Conservation (phyloP, 129 eudicot genomes). For the Apium graveolens region DNA sequence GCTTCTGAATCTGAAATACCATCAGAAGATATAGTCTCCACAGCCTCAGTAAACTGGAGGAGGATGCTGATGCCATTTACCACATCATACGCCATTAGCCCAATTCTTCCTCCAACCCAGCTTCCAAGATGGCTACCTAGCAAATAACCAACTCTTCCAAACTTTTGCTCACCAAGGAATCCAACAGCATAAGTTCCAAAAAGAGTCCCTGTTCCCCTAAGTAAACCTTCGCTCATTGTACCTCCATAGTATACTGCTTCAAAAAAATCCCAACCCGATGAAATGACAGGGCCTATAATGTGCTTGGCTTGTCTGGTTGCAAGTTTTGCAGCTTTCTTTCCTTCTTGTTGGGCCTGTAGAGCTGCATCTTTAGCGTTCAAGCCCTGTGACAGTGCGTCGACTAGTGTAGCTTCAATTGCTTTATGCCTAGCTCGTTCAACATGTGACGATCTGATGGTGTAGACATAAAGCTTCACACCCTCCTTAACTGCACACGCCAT, state of each 20-base stretch:
- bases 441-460: conserved; percentile 69
- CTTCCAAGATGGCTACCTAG: conserved; percentile 92
- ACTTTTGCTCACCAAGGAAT: conserved; percentile 62
- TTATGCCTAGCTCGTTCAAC: conserved; percentile 61
- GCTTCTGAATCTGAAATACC: conserved; percentile 7
- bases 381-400: conserved; percentile 71
- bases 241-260: conserved; percentile 87
- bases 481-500: conserved; percentile 80
- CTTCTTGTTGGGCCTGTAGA: conserved; percentile 64
- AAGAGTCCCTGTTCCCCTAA: conserved; percentile 84
- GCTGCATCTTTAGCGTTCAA: conserved; percentile 64
- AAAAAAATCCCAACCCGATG: conserved; percentile 96
- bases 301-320: conserved; percentile 78
- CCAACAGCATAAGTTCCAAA: conserved; percentile 70
- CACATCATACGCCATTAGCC: conserved; percentile 83
- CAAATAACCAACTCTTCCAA: conserved; percentile 88
- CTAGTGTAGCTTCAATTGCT: conserved; percentile 67
- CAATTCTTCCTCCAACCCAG: conserved; percentile 91
- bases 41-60: conserved; percentile 38
- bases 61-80: conserved; percentile 49
- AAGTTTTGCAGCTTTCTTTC: conserved; percentile 81
- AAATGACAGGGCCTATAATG: conserved; percentile 78
- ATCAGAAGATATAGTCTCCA: conserved; percentile 12
- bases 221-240: conserved; percentile 61
- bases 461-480: conserved; percentile 64